phyloP scores from a whole-genome alignment of 352 stramenopile species.

The Saprolegnia diclina region DNA sequence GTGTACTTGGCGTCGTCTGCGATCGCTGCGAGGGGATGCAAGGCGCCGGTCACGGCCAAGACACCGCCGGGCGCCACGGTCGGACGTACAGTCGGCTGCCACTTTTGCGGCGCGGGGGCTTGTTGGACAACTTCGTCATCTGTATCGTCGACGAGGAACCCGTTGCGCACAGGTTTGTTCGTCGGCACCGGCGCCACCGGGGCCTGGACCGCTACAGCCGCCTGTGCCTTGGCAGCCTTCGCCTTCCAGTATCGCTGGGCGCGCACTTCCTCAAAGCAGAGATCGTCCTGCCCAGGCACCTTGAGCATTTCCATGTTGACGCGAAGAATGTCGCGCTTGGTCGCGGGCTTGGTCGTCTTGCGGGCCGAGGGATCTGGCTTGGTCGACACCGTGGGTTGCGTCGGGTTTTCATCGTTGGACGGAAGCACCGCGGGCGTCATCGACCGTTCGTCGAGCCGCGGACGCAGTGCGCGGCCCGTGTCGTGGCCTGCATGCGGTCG shows the following conservation, averaged over 20 bases:
- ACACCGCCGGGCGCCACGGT: constrained; percentile 31
- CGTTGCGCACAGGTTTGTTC: constrained; percentile 27
- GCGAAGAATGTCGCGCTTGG: constrained; percentile 12
- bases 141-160: constrained; percentile 15
- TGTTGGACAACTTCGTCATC: constrained; percentile 11
- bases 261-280: constrained; percentile 81
- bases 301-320: not conserved
- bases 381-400: not conserved
- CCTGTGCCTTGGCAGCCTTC: not conserved
- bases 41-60: constrained; percentile 10
- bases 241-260: constrained; percentile 27
- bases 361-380: not conserved
- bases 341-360: not conserved
- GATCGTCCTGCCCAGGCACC: constrained; percentile 32
- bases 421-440: not conserved
- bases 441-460: not conserved
- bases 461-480: not conserved
- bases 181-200: no score
- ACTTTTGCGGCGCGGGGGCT: constrained; percentile 23
- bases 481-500: not conserved
- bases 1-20: constrained; percentile 9
- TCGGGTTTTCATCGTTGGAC: not conserved
- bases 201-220: not conserved
- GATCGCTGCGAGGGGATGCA: not conserved
- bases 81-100: no score